Conservation (phyloP, 345 rosid genomes). For the Balakata baccata region DNA sequence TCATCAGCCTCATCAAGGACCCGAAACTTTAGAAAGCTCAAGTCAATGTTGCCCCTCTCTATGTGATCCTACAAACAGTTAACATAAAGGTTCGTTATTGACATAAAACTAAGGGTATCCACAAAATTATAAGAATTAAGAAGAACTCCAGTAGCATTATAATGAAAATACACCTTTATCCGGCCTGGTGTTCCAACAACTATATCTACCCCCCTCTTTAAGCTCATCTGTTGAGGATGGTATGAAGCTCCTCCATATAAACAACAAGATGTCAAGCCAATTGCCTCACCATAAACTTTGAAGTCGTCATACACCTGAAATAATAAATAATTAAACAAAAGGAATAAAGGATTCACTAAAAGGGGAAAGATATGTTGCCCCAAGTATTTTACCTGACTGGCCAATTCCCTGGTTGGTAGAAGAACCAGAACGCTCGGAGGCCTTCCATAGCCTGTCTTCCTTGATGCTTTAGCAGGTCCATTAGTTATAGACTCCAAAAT, state of each 20-base stretch:
- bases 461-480: conserved; percentile 54
- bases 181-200: conserved; percentile 98
- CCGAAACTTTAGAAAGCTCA: conserved; percentile 67
- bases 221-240: conserved; percentile 50
- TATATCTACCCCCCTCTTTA: conserved; percentile 84
- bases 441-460: conserved; percentile 76
- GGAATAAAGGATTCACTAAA: background rate
- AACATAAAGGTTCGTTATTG: too few relatives aligned
- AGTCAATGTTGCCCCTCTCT: conserved; percentile 64
- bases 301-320: conserved; percentile 72
- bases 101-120: background rate
- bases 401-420: conserved; percentile 92
- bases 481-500: conserved; percentile 79
- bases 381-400: conserved; percentile 56
- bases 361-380: background rate
- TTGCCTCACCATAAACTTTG: conserved; percentile 70
- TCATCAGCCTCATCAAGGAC: conserved; percentile 99
- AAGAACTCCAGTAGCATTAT: background rate
- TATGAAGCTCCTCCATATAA: conserved; percentile 87
- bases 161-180: conserved; percentile 50
- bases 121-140: background rate
- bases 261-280: conserved; percentile 78
- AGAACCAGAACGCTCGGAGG: conserved; percentile 89
- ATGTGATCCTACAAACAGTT: conserved; percentile 63
- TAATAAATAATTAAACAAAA: background rate